phyloP scores from a whole-genome alignment of 2,329 filamentous ascomycete genomes.

The Nannizziopsis barbatae region DNA sequence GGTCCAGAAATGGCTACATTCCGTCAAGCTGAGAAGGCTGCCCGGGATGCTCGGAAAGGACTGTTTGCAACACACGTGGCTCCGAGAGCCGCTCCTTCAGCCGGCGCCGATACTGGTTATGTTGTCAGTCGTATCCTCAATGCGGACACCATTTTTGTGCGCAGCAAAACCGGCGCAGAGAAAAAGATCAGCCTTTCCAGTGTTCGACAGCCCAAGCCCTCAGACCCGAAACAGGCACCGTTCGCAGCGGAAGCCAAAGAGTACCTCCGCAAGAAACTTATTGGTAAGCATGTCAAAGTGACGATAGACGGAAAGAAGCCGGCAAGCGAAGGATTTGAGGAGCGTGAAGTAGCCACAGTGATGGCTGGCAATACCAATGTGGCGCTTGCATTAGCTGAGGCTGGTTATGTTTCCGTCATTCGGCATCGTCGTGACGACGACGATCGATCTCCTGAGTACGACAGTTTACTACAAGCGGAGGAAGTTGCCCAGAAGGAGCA shows the following conservation, averaged over 20 bases:
- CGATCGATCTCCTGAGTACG: slow-evolving; percentile 87
- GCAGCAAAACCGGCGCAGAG: slow-evolving; percentile 73
- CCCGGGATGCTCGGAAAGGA: slow-evolving; percentile 64
- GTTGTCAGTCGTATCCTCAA: slow-evolving; percentile 75
- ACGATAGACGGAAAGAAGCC: slow-evolving; percentile 83
- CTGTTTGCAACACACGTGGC: slow-evolving; percentile 72
- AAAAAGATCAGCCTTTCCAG: slow-evolving; percentile 89
- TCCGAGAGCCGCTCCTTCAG: slow-evolving; percentile 48
- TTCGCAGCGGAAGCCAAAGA: slow-evolving; percentile 94
- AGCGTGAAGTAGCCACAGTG: slow-evolving; percentile 86
- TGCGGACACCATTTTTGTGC: slow-evolving; percentile 78
- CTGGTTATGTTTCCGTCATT: slow-evolving; percentile 86
- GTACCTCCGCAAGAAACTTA: slow-evolving; percentile 82
- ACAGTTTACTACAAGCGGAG: slow-evolving; percentile 43
- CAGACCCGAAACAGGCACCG: slow-evolving; percentile 73
- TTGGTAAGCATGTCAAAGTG: slow-evolving; percentile 89
- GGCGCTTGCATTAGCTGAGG: slow-evolving; percentile 73
- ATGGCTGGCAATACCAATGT: slow-evolving; percentile 77
- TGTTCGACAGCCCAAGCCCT: slow-evolving; percentile 80
- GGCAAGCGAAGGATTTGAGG: slow-evolving; percentile 80
- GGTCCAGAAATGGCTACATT: slow-evolving; percentile 78
- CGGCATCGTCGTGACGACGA: slow-evolving; percentile 90
- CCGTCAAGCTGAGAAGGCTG: slow-evolving; percentile 74
- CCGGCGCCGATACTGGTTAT: slow-evolving; percentile 57
- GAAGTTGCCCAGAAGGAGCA: slow-evolving; percentile 64